phyloP scores from a whole-genome alignment of 1,139 yeast species.

The Kurtzmaniella quercitrusa region DNA sequence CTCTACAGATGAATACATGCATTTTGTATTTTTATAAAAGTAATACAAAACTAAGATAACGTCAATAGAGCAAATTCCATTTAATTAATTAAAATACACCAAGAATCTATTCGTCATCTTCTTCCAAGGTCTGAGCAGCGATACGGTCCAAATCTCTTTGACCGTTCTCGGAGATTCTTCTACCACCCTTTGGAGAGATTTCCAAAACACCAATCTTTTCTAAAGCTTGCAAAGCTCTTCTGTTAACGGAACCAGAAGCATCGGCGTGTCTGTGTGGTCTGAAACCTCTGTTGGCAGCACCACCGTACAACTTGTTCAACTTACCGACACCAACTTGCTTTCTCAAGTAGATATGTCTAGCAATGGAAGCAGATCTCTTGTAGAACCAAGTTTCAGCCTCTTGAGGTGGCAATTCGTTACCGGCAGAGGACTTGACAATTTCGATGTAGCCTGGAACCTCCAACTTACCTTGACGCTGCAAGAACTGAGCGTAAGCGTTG shows the following conservation, averaged over 20 bases:
- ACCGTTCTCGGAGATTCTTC: slow-evolving; percentile 99
- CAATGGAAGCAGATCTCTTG: slow-evolving; percentile 99
- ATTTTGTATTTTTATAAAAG: slow-evolving; percentile 5
- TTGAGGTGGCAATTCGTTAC: slow-evolving; percentile 99
- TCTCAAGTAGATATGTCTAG: slow-evolving; percentile 99
- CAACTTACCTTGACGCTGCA: slow-evolving; percentile 99
- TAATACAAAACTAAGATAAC: slow-evolving; percentile 4
- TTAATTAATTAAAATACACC: slow-evolving; percentile 9
- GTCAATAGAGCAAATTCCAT: slow-evolving; percentile 5
- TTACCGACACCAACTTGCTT: slow-evolving; percentile 99
- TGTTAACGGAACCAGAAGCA: slow-evolving; percentile 99
- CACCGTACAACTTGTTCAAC: slow-evolving; percentile 98
- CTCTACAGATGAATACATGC: neutral
- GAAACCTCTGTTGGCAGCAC: slow-evolving; percentile 98
- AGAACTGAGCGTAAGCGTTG: slow-evolving; percentile 99
- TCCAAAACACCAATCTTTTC: slow-evolving; percentile 98
- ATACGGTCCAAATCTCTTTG: slow-evolving; percentile 99
- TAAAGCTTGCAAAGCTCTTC: slow-evolving; percentile 96
- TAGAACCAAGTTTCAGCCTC: slow-evolving; percentile 99
- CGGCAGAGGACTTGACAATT: slow-evolving; percentile 98
- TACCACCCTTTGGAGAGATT: slow-evolving; percentile 97
- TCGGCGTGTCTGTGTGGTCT: slow-evolving; percentile 99
- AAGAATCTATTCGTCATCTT: slow-evolving; percentile 63
- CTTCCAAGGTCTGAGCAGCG: slow-evolving; percentile 97
- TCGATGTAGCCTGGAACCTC: slow-evolving; percentile 99